These are phyloP conservation scores for Malassezia obtusa DNA, from an alignment of 1,284 basidiomycete genomes.

Conservation along the genomic window DNA sequence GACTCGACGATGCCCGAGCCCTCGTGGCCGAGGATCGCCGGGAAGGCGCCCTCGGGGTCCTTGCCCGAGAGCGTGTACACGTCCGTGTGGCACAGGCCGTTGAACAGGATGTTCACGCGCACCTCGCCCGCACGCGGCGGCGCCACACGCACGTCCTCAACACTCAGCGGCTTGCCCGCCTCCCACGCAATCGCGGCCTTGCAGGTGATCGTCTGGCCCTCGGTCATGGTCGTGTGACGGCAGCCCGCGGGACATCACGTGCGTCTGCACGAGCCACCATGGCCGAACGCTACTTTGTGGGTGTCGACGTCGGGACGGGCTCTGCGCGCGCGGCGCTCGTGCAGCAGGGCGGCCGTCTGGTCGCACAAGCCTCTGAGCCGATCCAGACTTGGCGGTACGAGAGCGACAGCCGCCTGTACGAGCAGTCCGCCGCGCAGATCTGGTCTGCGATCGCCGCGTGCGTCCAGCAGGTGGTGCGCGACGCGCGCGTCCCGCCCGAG, in stretches of 20 bases:
- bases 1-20: constrained; percentile 63
- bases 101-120: constrained; percentile 79
- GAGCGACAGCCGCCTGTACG: constrained; percentile 80
- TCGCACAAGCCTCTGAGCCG: constrained; percentile 66
- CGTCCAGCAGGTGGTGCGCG: constrained; percentile 61
- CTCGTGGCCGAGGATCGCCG: constrained; percentile 65
- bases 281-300: constrained; percentile 51
- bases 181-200: constrained; percentile 88
- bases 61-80: constrained; percentile 93
- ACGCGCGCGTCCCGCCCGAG: constrained; percentile 58
- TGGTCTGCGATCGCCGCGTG: constrained; percentile 69
- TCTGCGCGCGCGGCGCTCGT: constrained; percentile 82
- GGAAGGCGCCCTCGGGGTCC: constrained; percentile 93
- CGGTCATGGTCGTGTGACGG: constrained; percentile 16
- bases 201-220: constrained; percentile 41
- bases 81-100: constrained; percentile 96
- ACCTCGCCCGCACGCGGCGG: constrained; percentile 86
- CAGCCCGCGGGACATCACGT: not conserved
- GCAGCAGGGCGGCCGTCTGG: constrained; percentile 62
- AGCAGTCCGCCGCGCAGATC: constrained; percentile 64
- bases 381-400: constrained; percentile 77
- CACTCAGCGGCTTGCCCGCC: constrained; percentile 73
- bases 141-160: constrained; percentile 86
- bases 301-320: constrained; percentile 70
- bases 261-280: constrained; percentile 1